Percentiles rank a stretch among this genome's conserved stretches.
These are phyloP conservation scores for Phallus indusiatus DNA, from an alignment of 768 basidiomycete genomes.

Conservation along the genomic window DNA sequence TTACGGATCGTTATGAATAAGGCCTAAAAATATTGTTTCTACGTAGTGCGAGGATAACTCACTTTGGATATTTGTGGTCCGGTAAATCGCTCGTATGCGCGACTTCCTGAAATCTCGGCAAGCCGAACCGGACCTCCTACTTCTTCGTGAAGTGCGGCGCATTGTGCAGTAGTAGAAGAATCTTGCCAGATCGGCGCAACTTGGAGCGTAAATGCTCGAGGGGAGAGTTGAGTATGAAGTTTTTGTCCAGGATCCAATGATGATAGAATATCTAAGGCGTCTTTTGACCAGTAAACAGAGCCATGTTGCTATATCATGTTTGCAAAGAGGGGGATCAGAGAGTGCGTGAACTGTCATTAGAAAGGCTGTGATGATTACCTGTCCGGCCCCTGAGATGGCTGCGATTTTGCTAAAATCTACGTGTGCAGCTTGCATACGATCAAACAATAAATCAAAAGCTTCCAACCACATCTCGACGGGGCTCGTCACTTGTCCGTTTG, in stretches of 20 bases:
- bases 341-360: background rate
- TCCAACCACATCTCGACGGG: slow-evolving; percentile 83
- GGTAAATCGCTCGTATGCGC: slow-evolving; percentile 84
- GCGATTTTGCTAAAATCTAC: slow-evolving; percentile 50
- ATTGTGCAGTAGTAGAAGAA: slow-evolving; percentile 73
- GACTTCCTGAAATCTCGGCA: slow-evolving; percentile 69
- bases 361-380: slow-evolving; percentile 36
- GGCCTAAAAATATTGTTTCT: background rate
- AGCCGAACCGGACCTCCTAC: slow-evolving; percentile 64
- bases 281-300: slow-evolving; percentile 70
- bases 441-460: slow-evolving; percentile 69
- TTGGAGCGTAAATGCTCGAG: slow-evolving; percentile 55
- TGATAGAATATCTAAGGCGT: slow-evolving; percentile 42
- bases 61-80: slow-evolving; percentile 78
- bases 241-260: slow-evolving; percentile 41
- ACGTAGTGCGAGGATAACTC: slow-evolving; percentile 12
- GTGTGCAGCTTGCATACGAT: slow-evolving; percentile 46
- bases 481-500: slow-evolving; percentile 66
- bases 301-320: slow-evolving; percentile 60
- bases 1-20: background rate
- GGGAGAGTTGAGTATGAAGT: slow-evolving; percentile 50
- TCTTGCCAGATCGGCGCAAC: slow-evolving; percentile 87
- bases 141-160: slow-evolving; percentile 52
- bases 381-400: slow-evolving; percentile 69
- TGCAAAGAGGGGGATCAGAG: background rate